These are phyloP conservation scores for Stephanodiscus triporus DNA, from an alignment of 108 stramenopile genomes.

Conservation along the genomic window DNA sequence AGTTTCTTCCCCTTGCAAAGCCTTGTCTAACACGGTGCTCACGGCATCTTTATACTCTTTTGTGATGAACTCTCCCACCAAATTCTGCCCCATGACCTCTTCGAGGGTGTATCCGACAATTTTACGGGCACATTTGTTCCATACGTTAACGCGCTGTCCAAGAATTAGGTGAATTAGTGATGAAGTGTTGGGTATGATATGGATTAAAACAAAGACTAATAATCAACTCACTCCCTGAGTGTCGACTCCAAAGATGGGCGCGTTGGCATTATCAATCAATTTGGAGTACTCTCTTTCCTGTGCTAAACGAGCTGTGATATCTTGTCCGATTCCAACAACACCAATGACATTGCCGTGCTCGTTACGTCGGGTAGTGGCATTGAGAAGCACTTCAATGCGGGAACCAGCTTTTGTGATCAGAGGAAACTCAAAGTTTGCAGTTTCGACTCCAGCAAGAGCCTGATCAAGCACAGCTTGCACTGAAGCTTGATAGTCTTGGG, in stretches of 20 bases:
- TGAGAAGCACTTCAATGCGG: slow-evolving; percentile 51
- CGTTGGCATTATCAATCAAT: slow-evolving; percentile 74
- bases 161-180: neutral
- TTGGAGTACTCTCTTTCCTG: slow-evolving; percentile 42
- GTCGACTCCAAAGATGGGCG: slow-evolving; percentile 81
- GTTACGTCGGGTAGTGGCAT: slow-evolving; percentile 70
- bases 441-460: slow-evolving; percentile 41
- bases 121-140: slow-evolving; percentile 55
- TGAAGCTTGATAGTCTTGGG: slow-evolving; percentile 25
- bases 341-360: slow-evolving; percentile 61
- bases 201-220: no score
- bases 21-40: slow-evolving; percentile 49
- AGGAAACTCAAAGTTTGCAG: slow-evolving; percentile 45
- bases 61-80: slow-evolving; percentile 38
- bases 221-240: slow-evolving; percentile 38
- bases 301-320: slow-evolving; percentile 46
- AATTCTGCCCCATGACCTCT: slow-evolving; percentile 40
- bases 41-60: slow-evolving; percentile 38
- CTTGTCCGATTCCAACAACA: slow-evolving; percentile 65
- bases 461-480: slow-evolving; percentile 60
- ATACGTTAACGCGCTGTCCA: slow-evolving; percentile 64
- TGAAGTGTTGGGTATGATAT: neutral
- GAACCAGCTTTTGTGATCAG: slow-evolving; percentile 28
- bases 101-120: slow-evolving; percentile 28
- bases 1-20: slow-evolving; percentile 62